phyloP scores from a whole-genome alignment of 1,284 basidiomycete species.

The Microbotryum scabiosae region DNA sequence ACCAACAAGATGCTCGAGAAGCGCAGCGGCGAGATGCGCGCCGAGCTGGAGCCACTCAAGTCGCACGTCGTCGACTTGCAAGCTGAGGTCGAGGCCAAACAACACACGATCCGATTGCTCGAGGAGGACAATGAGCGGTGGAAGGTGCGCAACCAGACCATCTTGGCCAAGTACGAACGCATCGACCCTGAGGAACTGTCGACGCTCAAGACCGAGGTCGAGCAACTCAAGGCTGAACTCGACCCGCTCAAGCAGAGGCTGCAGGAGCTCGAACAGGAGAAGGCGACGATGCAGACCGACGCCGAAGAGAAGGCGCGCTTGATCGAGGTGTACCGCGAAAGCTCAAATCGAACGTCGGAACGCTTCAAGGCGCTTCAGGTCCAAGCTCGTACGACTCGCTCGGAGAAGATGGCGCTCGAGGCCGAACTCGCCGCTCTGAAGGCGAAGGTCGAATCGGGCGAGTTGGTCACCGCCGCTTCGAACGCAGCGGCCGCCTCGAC shows the following conservation, averaged over 20 bases:
- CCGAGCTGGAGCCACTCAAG: conserved; percentile 65
- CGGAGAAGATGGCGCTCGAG: conserved; percentile 38
- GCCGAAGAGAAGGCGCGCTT: conserved; percentile 39
- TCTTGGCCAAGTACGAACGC: conserved; percentile 80
- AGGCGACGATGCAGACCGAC: conserved; percentile 37
- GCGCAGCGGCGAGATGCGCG: conserved; percentile 49
- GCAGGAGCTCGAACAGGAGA: conserved; percentile 39
- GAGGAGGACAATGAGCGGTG: conserved; percentile 72
- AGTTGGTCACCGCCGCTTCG: conserved; percentile 38
- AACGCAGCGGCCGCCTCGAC: conserved; percentile 24
- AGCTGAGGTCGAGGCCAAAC: conserved; percentile 65
- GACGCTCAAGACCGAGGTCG: conserved; percentile 63
- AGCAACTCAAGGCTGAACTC: conserved; percentile 44
- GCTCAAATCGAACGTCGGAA: conserved; percentile 18
- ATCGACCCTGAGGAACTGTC: conserved; percentile 81
- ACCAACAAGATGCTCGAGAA: conserved; percentile 57
- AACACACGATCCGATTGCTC: conserved; percentile 59
- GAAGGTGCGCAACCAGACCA: conserved; percentile 72
- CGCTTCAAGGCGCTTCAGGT: conserved; percentile 42
- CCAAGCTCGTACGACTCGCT: conserved; percentile 39
- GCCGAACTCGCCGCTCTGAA: conserved; percentile 21
- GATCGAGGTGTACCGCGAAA: conserved; percentile 37
- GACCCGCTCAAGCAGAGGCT: conserved; percentile 40
- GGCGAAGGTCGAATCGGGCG: conserved; percentile 32
- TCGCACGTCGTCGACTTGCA: conserved; percentile 59